A percentile compares a stretch with the other conserved stretches of the same genome.
Conservation (phyloP, 768 basidiomycete species). For the Rhizopogon rudus region DNA sequence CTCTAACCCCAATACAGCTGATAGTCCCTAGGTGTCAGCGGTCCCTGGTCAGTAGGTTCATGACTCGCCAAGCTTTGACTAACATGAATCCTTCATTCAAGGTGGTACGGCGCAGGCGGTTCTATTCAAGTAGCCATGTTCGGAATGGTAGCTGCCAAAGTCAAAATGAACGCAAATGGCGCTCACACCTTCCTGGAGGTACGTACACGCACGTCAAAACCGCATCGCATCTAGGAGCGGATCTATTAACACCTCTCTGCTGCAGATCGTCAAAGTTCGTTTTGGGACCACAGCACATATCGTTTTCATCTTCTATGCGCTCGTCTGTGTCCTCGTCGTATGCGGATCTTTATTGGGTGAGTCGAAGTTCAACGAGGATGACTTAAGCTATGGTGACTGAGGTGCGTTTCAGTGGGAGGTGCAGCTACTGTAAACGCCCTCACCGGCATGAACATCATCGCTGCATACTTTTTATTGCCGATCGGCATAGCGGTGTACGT, state of each 20-base stretch:
- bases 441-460: conserved; percentile 28
- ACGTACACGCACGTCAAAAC: not conserved
- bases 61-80: not conserved
- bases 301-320: conserved; percentile 30
- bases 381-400: not conserved
- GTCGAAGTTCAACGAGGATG: not conserved
- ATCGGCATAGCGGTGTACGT: conserved; percentile 22
- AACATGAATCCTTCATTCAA: not conserved
- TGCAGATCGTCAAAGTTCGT: conserved; percentile 31
- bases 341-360: conserved; percentile 31
- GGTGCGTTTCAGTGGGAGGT: conserved; percentile 16
- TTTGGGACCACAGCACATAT: conserved; percentile 31
- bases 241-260: not conserved
- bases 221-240: no score
- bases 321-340: conserved; percentile 32
- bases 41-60: conserved; percentile 21
- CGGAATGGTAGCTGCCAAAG: conserved; percentile 32
- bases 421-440: conserved; percentile 24
- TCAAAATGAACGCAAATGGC: conserved; percentile 39
- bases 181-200: conserved; percentile 40
- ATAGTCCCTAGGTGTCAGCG: conserved; percentile 24
- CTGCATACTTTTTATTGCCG: conserved; percentile 27
- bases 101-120: conserved; percentile 32
- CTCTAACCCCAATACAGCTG: not conserved
- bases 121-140: conserved; percentile 38